Conservation (phyloP, 139 green algal species). For the Pedinophyceae sp. region DNA sequence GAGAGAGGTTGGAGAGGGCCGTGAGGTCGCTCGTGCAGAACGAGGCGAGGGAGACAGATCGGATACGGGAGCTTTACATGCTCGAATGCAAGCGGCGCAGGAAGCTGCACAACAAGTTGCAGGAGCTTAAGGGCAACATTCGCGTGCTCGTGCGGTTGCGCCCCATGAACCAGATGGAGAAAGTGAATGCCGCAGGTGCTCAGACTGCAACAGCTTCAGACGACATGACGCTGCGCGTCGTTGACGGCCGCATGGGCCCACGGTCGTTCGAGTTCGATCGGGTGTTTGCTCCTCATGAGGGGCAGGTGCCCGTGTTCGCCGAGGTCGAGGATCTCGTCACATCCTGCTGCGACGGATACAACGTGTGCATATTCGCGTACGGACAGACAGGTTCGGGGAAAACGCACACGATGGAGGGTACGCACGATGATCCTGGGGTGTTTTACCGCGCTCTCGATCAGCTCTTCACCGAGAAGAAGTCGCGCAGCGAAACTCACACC, state of each 20-base stretch:
- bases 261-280: slow-evolving; percentile 5
- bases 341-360: not conserved
- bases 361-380: slow-evolving; percentile 2
- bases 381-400: slow-evolving; percentile 4
- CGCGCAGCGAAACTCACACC: no score
- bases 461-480: slow-evolving; percentile 1
- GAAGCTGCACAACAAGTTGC: slow-evolving; percentile 1
- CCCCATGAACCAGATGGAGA: slow-evolving; percentile 5
- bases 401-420: slow-evolving; percentile 7
- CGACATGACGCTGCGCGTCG: not conserved
- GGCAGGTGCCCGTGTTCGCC: slow-evolving; percentile 1
- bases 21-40: no score
- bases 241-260: not conserved
- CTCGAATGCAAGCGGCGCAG: not conserved
- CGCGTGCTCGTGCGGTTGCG: not conserved
- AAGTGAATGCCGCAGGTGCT: no score
- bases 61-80: no score
- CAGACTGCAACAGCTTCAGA: not conserved
- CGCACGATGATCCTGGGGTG: not conserved
- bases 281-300: not conserved
- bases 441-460: slow-evolving; percentile 1
- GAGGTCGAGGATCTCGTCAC: slow-evolving; percentile 3
- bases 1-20: no score
- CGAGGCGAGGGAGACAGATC: no score
- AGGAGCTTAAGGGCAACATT: slow-evolving; percentile 5